A percentile compares a stretch with the other conserved stretches of the same genome.
Conservation (phyloP, 2,329 filamentous ascomycete species). For the Pezicula rhizophila region DNA sequence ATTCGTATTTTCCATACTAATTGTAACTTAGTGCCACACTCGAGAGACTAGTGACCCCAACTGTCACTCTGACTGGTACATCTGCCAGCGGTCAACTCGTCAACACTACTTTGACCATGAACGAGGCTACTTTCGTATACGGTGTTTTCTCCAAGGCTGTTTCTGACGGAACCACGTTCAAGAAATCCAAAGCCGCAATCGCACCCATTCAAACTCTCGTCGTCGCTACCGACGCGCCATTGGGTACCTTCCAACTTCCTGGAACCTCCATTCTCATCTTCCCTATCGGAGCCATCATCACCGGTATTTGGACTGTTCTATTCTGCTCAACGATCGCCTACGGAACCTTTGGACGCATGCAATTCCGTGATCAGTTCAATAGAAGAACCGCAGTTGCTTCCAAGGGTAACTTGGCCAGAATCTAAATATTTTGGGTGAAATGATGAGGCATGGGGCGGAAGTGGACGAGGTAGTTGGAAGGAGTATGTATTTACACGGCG, state of each 20-base stretch:
- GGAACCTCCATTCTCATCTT: conserved; percentile 64
- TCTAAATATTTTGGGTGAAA: conserved; percentile 9
- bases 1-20: conserved; percentile 33
- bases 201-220: conserved; percentile 26
- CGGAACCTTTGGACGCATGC: conserved; percentile 61
- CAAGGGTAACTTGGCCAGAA: conserved; percentile 28
- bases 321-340: conserved; percentile 52
- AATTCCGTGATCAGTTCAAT: conserved; percentile 59
- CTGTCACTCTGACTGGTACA: conserved; percentile 58
- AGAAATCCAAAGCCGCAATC: conserved; percentile 20
- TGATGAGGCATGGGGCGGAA: too few relatives aligned
- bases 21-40: conserved; percentile 29
- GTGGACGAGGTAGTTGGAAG: background rate
- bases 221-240: conserved; percentile 33
- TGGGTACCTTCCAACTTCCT: conserved; percentile 53
- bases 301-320: conserved; percentile 52
- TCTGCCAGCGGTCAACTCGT: conserved; percentile 45
- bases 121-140: conserved; percentile 65
- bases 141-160: conserved; percentile 57
- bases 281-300: conserved; percentile 64
- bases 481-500: background rate
- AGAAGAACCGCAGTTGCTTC: conserved; percentile 39
- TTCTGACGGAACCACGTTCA: conserved; percentile 21
- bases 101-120: conserved; percentile 59
- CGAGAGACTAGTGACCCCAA: conserved; percentile 60